These are phyloP conservation scores for Gamsiella multidivaricata DNA, from an alignment of 192 early-diverging fungal species.

Conservation along the genomic window DNA sequence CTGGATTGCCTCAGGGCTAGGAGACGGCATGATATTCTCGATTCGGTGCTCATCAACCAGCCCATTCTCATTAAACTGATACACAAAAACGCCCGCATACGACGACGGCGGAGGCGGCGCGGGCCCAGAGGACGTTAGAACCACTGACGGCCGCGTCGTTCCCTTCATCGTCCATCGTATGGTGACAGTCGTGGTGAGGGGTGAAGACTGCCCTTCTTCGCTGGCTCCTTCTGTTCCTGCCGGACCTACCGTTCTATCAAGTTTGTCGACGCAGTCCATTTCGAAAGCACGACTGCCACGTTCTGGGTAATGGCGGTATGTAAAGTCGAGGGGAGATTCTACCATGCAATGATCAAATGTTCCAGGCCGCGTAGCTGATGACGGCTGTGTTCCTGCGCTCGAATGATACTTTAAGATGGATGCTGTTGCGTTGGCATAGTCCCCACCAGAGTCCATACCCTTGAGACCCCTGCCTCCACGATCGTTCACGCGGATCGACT, in stretches of 20 bases:
- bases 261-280: not conserved
- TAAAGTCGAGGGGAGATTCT: not conserved
- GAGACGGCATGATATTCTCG: conserved; percentile 62
- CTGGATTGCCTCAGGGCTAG: conserved; percentile 57
- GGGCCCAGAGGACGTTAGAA: conserved; percentile 32
- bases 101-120: conserved; percentile 41
- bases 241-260: not conserved
- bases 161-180: conserved; percentile 62
- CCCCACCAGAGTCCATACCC: conserved; percentile 38
- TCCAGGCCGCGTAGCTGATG: not conserved
- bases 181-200: conserved; percentile 46
- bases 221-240: not conserved
- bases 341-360: not conserved
- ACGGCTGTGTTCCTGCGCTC: not conserved
- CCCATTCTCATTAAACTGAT: conserved; percentile 55
- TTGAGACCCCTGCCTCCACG: conserved; percentile 20
- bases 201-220: not conserved
- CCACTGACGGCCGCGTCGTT: conserved; percentile 52
- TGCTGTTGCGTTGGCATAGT: not conserved
- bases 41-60: conserved; percentile 61
- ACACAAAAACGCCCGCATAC: conserved; percentile 61
- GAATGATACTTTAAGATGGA: not conserved
- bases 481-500: conserved; percentile 55
- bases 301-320: not conserved
- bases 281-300: not conserved